These are phyloP conservation scores for Annulohypoxylon maeteangense DNA, from an alignment of 495 filamentous ascomycete species.

Conservation along the genomic window DNA sequence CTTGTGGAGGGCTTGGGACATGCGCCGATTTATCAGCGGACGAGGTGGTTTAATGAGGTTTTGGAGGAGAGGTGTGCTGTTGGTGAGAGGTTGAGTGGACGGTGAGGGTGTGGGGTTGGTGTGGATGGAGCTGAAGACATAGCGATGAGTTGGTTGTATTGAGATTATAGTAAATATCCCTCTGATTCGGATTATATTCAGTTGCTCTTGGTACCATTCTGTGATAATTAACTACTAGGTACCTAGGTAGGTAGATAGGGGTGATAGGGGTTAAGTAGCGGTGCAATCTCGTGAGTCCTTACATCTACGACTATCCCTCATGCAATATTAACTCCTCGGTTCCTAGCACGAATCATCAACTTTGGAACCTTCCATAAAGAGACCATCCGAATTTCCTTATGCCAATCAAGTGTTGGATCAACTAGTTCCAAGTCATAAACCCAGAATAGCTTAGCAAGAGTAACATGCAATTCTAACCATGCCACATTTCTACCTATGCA, in stretches of 20 bases:
- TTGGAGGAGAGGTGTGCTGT: conserved; percentile 44
- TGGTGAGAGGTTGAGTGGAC: conserved; percentile 22
- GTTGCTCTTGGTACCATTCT: too few species aligned
- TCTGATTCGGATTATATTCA: too few species aligned
- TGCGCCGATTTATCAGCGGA: conserved; percentile 65
- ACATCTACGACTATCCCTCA: background rate
- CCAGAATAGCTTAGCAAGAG: conserved; percentile 47
- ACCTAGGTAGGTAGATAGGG: too few species aligned
- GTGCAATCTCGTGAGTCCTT: too few species aligned
- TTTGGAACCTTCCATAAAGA: conserved; percentile 47
- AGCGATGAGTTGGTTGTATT: too few species aligned
- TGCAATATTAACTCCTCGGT: conserved; percentile 28
- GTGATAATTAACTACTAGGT: too few species aligned
- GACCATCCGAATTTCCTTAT: conserved; percentile 28
- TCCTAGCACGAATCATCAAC: conserved; percentile 38
- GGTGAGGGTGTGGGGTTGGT: background rate
- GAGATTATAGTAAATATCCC: too few species aligned
- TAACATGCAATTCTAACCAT: conserved; percentile 49
- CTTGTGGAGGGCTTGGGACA: conserved; percentile 69
- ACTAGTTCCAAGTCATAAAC: conserved; percentile 46
- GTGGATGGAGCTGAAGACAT: too few species aligned
- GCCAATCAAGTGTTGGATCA: conserved; percentile 43
- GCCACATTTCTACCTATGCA: conserved; percentile 49
- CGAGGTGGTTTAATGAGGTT: conserved; percentile 63
- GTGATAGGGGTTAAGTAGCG: too few species aligned